Percentiles rank a stretch among this genome's conserved stretches.
Evolutionary conservation across 495 filamentous ascomycete species (phyloP).

Genomic region (Xylaria grammica): DNA sequence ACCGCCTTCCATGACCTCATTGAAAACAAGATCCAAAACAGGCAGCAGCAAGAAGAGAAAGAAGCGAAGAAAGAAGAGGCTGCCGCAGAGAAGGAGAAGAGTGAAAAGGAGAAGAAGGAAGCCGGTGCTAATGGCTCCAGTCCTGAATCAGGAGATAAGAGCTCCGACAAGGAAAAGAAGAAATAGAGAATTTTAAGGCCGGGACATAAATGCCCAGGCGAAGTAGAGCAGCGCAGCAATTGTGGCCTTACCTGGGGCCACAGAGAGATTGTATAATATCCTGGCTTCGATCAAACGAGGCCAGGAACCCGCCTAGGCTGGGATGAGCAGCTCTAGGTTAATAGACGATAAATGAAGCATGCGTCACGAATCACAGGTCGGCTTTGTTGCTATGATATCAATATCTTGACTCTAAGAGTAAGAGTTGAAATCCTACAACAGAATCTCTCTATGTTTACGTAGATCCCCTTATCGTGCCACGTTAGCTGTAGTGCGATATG

Average conservation of each 20-base stretch:
- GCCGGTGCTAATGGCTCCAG: conserved; percentile 59
- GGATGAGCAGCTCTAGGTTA: not conserved
- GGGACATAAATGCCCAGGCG: conserved; percentile 16
- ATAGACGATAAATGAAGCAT: conserved; percentile 21
- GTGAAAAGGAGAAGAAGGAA: conserved; percentile 67
- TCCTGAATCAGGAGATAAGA: conserved; percentile 72
- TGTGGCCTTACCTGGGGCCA: not conserved
- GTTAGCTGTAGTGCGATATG: too few relatives aligned
- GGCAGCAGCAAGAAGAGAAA: conserved; percentile 94
- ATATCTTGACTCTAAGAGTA: not conserved
- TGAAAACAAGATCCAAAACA: conserved; percentile 99
- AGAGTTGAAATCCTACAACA: not conserved
- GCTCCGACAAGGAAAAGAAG: conserved; percentile 68
- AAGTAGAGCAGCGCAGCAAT: conserved; percentile 14
- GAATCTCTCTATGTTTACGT: not conserved
- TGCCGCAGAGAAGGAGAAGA: conserved; percentile 46
- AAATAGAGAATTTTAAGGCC: conserved; percentile 41
- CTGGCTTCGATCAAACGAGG: conserved; percentile 16
- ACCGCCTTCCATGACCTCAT: conserved; percentile 99
- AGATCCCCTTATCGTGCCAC: not conserved
- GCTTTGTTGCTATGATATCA: not conserved
- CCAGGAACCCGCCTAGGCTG: not conserved
- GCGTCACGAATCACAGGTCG: conserved; percentile 8
- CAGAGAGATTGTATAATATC: conserved; percentile 34
- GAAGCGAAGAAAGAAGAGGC: conserved; percentile 81